Evolutionary conservation across 2,329 filamentous ascomycete species (phyloP).

Genomic region (Cercospora brassicicola): DNA sequence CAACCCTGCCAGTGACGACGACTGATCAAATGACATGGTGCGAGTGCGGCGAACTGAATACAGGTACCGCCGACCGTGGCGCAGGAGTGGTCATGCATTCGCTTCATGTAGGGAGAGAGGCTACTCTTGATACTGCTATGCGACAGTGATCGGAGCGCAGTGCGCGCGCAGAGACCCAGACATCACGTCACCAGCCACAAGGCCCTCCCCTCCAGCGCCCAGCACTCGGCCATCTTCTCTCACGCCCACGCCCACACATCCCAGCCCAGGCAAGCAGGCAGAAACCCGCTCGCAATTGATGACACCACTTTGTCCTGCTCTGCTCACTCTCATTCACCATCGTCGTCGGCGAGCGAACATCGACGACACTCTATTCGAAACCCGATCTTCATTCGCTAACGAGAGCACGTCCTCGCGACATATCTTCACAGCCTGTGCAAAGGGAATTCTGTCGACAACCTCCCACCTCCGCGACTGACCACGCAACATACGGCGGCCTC

Average conservation of each 20-base stretch:
- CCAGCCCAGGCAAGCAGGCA: not conserved
- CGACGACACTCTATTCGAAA: not conserved
- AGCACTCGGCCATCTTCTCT: not conserved
- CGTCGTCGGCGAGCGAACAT: not conserved
- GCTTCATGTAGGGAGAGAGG: not conserved
- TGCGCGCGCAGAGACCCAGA: not conserved
- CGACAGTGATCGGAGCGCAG: not conserved
- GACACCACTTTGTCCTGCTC: not conserved
- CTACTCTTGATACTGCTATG: not conserved
- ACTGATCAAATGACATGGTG: not conserved
- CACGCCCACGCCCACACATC: not conserved
- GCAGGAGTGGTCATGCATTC: not conserved
- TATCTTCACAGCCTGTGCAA: not conserved
- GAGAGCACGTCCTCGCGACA: not conserved
- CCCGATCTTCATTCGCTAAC: not conserved
- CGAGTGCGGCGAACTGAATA: not conserved
- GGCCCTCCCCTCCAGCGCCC: not conserved
- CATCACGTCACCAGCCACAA: constrained; percentile 1
- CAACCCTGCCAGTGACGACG: not conserved
- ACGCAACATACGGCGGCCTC: constrained; percentile 21
- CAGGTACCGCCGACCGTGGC: not conserved
- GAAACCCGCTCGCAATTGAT: not conserved
- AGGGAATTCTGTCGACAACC: not conserved
- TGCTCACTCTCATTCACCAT: not conserved
- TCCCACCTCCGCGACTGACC: not conserved